Evolutionary conservation across 2,329 filamentous ascomycete genomes (phyloP).

Genomic region (Ophiocordyceps polyrhachis-furcata): DNA sequence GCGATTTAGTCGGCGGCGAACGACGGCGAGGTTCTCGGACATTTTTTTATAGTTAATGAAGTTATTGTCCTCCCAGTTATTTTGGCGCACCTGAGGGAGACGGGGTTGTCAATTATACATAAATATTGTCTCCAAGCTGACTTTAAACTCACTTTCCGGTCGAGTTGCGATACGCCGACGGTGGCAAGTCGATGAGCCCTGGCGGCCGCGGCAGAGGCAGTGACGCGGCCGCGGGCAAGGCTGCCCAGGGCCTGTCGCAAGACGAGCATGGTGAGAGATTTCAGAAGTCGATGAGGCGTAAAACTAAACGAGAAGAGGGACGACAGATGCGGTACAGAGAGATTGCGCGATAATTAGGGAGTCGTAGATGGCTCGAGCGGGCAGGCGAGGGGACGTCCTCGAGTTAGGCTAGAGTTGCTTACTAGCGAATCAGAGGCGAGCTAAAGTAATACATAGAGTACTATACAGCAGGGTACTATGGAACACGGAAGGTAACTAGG

Average conservation of each 20-base stretch:
- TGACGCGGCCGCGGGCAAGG: slow-evolving; percentile 41
- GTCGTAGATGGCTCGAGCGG: too few species aligned
- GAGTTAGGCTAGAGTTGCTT: too few species aligned
- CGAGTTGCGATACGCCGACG: slow-evolving; percentile 67
- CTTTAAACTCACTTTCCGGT: slow-evolving; percentile 54
- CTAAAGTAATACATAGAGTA: too few species aligned
- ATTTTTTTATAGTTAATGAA: slow-evolving; percentile 99
- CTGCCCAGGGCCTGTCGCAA: slow-evolving; percentile 51
- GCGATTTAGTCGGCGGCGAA: slow-evolving; percentile 74
- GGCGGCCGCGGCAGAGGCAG: slow-evolving; percentile 32
- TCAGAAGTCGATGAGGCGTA: not conserved
- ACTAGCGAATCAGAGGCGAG: too few species aligned
- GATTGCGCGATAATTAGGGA: too few species aligned
- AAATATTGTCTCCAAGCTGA: not conserved
- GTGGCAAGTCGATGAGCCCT: slow-evolving; percentile 62
- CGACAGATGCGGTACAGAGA: too few species aligned
- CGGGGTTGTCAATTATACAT: not conserved
- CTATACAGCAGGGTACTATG: too few species aligned
- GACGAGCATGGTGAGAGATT: slow-evolving; percentile 42
- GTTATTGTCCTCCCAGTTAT: slow-evolving; percentile 88
- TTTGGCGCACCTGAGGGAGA: slow-evolving; percentile 63
- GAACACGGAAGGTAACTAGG: too few species aligned
- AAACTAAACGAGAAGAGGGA: too few species aligned
- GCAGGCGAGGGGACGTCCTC: too few species aligned
- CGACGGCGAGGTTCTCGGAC: slow-evolving; percentile 88